Conservation (phyloP, 306 rosid genomes). For the Castanopsis chinensis region DNA sequence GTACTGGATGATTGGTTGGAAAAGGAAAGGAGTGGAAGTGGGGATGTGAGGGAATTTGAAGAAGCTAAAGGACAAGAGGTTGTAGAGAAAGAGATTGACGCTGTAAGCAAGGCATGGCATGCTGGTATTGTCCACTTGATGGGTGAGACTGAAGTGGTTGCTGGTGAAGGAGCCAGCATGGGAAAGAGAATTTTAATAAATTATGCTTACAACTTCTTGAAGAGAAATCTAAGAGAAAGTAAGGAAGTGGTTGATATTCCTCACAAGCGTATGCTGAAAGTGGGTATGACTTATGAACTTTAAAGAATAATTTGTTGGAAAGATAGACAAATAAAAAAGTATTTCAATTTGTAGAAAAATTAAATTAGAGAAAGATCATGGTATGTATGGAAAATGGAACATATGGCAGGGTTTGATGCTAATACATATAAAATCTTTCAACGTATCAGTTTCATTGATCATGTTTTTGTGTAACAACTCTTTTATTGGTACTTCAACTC, state of each 20-base stretch:
- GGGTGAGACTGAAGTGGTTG: constrained; percentile 64
- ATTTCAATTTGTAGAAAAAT: too few relatives aligned
- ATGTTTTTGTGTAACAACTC: too few relatives aligned
- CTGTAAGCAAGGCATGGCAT: constrained; percentile 40
- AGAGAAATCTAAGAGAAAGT: constrained; percentile 52
- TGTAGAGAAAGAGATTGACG: constrained; percentile 30
- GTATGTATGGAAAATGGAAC: too few relatives aligned
- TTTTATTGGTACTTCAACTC: too few relatives aligned
- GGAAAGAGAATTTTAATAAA: constrained; percentile 47
- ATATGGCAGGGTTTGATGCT: too few relatives aligned
- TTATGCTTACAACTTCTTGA: constrained; percentile 55
- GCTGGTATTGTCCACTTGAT: constrained; percentile 66
- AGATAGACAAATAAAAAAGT: too few relatives aligned
- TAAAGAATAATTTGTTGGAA: not conserved
- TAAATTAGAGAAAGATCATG: too few relatives aligned
- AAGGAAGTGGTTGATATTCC: constrained; percentile 62
- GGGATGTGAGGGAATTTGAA: not conserved
- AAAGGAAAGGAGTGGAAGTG: too few relatives aligned
- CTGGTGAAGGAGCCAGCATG: constrained; percentile 40
- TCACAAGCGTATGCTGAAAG: constrained; percentile 60
- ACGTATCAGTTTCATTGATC: too few relatives aligned
- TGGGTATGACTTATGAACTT: constrained; percentile 75
- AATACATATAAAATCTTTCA: too few relatives aligned
- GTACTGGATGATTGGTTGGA: not conserved
- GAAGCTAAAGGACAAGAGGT: constrained; percentile 3